Conservation (phyloP, 768 basidiomycete species). For the Auriscalpium orientale region DNA sequence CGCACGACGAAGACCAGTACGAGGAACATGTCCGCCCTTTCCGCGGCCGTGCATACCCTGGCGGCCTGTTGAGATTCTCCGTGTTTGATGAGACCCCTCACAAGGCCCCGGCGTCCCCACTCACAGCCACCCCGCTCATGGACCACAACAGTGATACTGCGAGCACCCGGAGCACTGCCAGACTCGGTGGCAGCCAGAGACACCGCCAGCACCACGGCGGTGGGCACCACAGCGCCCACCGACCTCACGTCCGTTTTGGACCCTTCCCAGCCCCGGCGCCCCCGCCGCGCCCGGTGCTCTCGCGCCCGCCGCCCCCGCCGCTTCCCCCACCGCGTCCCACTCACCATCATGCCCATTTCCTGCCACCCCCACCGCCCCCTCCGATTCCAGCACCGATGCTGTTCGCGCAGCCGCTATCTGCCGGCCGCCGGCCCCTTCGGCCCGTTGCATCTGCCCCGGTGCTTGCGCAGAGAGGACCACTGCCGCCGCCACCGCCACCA, state of each 20-base stretch:
- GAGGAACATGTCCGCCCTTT: slow-evolving; percentile 40
- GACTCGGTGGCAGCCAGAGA: no score
- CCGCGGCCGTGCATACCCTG: slow-evolving; percentile 44
- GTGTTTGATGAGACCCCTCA: slow-evolving; percentile 42
- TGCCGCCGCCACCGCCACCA: slow-evolving; percentile 17
- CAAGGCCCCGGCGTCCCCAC: slow-evolving; percentile 1
- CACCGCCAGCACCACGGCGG: no score
- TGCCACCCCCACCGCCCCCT: slow-evolving; percentile 2
- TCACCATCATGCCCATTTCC: slow-evolving; percentile 11
- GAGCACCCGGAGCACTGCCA: no score
- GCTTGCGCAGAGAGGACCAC: slow-evolving; percentile 7
- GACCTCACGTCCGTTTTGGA: slow-evolving; percentile 3
- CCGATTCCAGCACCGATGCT: not conserved
- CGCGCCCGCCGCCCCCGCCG: slow-evolving; percentile 2
- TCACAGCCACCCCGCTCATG: not conserved
- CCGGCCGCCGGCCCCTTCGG: slow-evolving; percentile 12
- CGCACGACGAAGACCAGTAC: slow-evolving; percentile 54
- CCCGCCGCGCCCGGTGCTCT: slow-evolving; percentile 10
- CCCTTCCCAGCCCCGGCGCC: slow-evolving; percentile 12
- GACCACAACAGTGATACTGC: not conserved
- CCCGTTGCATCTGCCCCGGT: slow-evolving; percentile 8
- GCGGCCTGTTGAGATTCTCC: slow-evolving; percentile 54
- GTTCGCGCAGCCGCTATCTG: not conserved
- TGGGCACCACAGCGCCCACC: no score
- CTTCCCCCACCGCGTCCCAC: slow-evolving; percentile 15